Base-by-base conservation (phyloP, 2,329 filamentous ascomycete species). In the Ceratocystis huliohia region DNA sequence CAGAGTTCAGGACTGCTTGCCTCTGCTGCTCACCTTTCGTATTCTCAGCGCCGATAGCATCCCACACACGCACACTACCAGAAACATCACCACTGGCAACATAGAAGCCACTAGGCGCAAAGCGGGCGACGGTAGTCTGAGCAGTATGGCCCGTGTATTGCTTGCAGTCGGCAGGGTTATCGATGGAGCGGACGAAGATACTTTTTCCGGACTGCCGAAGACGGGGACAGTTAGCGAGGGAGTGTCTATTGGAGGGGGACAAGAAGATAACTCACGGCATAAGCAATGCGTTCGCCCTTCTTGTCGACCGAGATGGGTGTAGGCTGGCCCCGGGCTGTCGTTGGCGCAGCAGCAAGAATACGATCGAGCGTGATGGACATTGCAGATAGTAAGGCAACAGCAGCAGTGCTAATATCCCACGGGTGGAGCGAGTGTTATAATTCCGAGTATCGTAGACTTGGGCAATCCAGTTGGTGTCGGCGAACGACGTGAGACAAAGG, bases 61-160 rank as follows among this genome's bases (percentile, higher is more conserved):
- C 93, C 94, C 94, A 99, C 3, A 99, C 89, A 70, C 89, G 85
- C 53, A 99, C 91, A 57, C 84, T 82, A 63, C 94, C 94, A 0
- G 88, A 85, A 13, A 85, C 84, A 78, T 99, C 94, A 71, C 93
- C 94, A 70, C 89, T 95, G 48, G 94, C 94, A 68, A 97, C 83
- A 75, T 96, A 97, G 81, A 91, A 97, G 69, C 93, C 92, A 61
- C 89, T 96, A 5, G 94, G 94, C 1, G 93, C 85, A 79, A 99
- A 97, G 66, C 91, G 89, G 59, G 94, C 94, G 69, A 97, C 90
- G 2, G 91, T 96, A 1, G 94, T 96, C 69, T 87, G 82, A 59
- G 89, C 82, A 61, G 90, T 96, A 79, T 99, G 94, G 72, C 88
- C 87, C 15, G 88, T 95, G 78, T 97, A 99, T 76, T 99, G 92